Base-by-base conservation (phyloP, 805 yeast species). In the Pichia pseudocactophila region DNA sequence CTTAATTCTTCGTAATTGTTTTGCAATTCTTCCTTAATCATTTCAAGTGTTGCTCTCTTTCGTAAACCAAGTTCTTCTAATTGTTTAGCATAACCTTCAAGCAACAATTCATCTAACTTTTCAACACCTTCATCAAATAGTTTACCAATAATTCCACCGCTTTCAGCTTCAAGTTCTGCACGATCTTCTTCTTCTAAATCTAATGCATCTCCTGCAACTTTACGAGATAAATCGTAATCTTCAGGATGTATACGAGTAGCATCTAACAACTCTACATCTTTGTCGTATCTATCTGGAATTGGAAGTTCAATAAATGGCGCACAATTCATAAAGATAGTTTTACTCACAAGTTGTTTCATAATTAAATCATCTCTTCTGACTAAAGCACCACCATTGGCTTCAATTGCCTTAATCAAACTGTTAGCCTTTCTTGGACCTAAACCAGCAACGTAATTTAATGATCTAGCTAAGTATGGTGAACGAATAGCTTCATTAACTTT, bases 191-290 rank as follows among this genome's bases (percentile, higher is more conserved):
- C 98, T 54, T 88, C 96, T 50, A 89, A 73, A 59, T 90, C 98
- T 50, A 92, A 71, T 2, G 98, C 97, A 68, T 92, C 98, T 2
- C 96, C 92, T 7, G 97, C 97, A 89, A 92, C 92, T 61, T 92
- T 92, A 39, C 92, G 77, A 3, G 97, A 97, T 52, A 92, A 71
- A 50, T 86, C 95, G 60, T 92, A 92, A 64, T 92, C 99, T 63
- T 92, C 97, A 7, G 97, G 97, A 55, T 92, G 99, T 37, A 92
- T 88, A 65, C 98, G 76, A 0, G 98, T 92, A 39, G 92, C 89
- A 61, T 92, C 99, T 51, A 92, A 71, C 34, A 82, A 69, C 55
- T 90, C 97, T 30, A 82, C 74, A n/a, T 76, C 66, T 45, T 78
- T 80, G 37, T 73, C 71, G 31, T 65, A 69, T 36, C 78, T 68